phyloP scores from a whole-genome alignment of 768 basidiomycete species.

The Sarcomyxa edulis region DNA sequence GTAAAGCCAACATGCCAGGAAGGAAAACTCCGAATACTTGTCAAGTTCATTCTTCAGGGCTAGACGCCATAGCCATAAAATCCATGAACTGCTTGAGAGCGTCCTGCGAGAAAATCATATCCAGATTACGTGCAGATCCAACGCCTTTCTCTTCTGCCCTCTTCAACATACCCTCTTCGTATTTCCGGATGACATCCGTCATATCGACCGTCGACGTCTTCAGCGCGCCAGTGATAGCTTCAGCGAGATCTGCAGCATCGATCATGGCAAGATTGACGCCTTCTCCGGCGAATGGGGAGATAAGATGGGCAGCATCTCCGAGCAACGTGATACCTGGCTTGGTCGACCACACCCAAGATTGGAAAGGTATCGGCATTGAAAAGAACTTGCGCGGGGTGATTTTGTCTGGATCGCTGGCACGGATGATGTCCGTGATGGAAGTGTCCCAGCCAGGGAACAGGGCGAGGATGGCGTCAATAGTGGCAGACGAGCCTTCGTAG shows the following conservation, averaged over 20 bases:
- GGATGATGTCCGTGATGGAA: not conserved
- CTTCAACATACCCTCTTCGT: not conserved
- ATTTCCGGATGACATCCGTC: not conserved
- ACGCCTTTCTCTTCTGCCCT: not conserved
- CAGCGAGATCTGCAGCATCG: slow-evolving; percentile 3
- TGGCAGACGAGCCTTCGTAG: no score
- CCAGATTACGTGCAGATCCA: not conserved
- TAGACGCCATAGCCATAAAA: no score
- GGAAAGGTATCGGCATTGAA: slow-evolving; percentile 2
- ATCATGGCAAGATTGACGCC: slow-evolving; percentile 29
- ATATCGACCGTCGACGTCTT: not conserved
- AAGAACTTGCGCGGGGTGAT: slow-evolving; percentile 1
- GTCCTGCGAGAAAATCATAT: not conserved
- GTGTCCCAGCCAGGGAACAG: slow-evolving; percentile 4
- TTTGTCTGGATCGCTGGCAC: not conserved
- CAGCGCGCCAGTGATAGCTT: not conserved
- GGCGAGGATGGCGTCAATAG: not conserved
- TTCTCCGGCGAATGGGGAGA: slow-evolving; percentile 29
- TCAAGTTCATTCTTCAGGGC: no score
- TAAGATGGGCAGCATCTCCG: slow-evolving; percentile 32
- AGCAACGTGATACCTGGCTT: slow-evolving; percentile 8
- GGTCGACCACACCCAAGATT: not conserved
- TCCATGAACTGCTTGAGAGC: slow-evolving; percentile 9
- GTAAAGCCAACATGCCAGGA: no score
- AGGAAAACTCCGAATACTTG: no score